Conservation (phyloP, 2,329 filamentous ascomycete genomes). For the Bipolaris cookei region DNA sequence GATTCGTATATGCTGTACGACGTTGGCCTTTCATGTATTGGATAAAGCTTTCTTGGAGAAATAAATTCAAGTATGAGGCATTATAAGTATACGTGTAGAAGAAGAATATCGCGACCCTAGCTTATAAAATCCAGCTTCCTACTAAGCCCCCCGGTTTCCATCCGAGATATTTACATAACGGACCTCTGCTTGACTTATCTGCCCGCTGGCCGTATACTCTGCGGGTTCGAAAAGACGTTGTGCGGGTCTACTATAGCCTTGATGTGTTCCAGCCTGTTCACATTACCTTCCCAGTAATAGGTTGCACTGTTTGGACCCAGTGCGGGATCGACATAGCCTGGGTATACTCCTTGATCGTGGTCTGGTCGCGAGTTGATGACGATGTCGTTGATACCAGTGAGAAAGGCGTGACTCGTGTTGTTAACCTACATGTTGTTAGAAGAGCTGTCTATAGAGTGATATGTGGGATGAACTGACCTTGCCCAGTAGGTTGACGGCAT, state of each 20-base stretch:
- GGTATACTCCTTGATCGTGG: conserved; percentile 55
- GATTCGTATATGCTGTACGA: no score
- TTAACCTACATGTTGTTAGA: conserved; percentile 22
- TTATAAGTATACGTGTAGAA: neutral
- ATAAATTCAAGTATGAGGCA: no score
- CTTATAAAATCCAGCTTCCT: neutral
- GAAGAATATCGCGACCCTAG: neutral
- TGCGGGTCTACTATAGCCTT: conserved; percentile 51
- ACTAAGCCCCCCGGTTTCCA: neutral
- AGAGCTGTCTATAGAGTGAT: neutral
- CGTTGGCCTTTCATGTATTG: no score
- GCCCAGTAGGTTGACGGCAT: conserved; percentile 45
- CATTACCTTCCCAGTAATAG: conserved; percentile 55
- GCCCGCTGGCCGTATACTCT: conserved; percentile 40
- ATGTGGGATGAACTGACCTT: conserved; percentile 6
- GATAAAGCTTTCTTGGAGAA: no score
- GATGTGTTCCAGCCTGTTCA: conserved; percentile 44
- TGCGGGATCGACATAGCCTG: conserved; percentile 60
- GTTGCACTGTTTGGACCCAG: conserved; percentile 53
- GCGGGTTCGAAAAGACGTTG: conserved; percentile 47
- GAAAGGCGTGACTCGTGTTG: conserved; percentile 47
- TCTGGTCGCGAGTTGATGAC: conserved; percentile 40
- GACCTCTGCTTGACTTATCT: neutral
- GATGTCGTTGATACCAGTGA: conserved; percentile 52
- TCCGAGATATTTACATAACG: neutral